phyloP scores from a whole-genome alignment of 1,139 yeast species.

The Petasospora rhodanensis region DNA sequence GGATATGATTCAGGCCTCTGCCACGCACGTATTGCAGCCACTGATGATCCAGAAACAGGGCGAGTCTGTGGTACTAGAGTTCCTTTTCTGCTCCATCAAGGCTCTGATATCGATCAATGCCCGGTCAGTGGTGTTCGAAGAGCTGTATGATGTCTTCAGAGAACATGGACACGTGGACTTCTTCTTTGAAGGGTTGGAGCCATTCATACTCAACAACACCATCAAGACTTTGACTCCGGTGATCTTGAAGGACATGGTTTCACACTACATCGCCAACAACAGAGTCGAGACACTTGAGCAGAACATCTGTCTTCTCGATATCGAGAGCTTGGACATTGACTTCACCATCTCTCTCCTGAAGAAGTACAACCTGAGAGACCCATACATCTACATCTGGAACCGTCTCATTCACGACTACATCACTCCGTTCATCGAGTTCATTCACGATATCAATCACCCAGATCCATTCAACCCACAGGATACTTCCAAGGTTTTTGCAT shows the following conservation, averaged over 20 bases:
- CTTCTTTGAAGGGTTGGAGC: conserved; percentile 50
- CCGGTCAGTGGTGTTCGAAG: conserved; percentile 43
- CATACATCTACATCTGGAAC: conserved; percentile 66
- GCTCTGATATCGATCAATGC: conserved; percentile 37
- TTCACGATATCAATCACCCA: conserved; percentile 36
- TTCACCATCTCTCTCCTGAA: conserved; percentile 57
- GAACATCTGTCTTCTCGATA: conserved; percentile 61
- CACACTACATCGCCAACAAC: conserved; percentile 38
- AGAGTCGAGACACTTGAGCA: conserved; percentile 56
- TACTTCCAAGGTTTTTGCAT: conserved; percentile 45
- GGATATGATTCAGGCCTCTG: conserved; percentile 36
- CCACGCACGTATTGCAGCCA: conserved; percentile 20
- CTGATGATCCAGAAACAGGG: conserved; percentile 9
- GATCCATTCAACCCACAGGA: conserved; percentile 7
- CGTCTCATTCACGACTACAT: conserved; percentile 57
- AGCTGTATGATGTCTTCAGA: conserved; percentile 45
- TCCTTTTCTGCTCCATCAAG: conserved; percentile 36
- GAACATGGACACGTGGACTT: conserved; percentile 27
- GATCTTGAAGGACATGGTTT: conserved; percentile 56
- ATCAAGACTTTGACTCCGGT: conserved; percentile 53
- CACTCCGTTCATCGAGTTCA: conserved; percentile 59
- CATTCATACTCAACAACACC: conserved; percentile 43
- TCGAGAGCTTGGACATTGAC: conserved; percentile 65
- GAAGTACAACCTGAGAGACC: conserved; percentile 51
- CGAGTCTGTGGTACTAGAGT: conserved; percentile 14